Evolutionary conservation across 352 stramenopile genomes (phyloP), one percentile per base, ranked within the genome.

Genomic region (Saprolegnia parasitica): DNA sequence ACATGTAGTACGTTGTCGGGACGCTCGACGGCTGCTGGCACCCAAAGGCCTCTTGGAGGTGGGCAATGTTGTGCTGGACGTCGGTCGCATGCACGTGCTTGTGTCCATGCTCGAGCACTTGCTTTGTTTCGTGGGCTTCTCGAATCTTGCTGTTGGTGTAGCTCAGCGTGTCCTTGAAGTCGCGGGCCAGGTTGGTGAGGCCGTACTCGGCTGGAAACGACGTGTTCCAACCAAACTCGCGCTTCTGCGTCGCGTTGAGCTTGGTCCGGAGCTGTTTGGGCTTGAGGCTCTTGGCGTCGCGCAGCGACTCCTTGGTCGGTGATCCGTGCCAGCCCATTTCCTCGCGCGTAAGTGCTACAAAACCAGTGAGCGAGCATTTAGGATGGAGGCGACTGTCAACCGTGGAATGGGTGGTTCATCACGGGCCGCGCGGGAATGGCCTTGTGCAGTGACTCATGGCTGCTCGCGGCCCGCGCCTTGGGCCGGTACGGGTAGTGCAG

Each of bases 141-240:
- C 75, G 68, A 23, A 77, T 45, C 21, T 89, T 81, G 61, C 87
- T 78, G 16, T 87, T 70, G 10, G 58, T 67, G 49, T 81, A 91
- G n/a, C 77, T 79, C 23, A 91, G 71, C 2, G 83, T 89, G 39
- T 81, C 76, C 68, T 83, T 77, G 23, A 78, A 86, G 67, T 87
- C 74, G 0, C 57, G 70, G 37, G 71, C 67, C 40, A 79, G 73
- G 58, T 78, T 71, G 32, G 60, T 55, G 71, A 73, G 42, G 60
- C 58, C 42, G 55, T 91, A 91, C 50, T 91, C 83, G 20, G 81
- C 81, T 29, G 81, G 81, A 46, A 78, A 91, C 0, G 81, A 89
- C 24, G 81, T 88, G 65, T 78, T 87, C 83, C 83, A 91, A 20
- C 83, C 77, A 67, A 85, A 82, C 66, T 91, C 81, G 10, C 81